Conservation (phyloP, 495 filamentous ascomycete genomes). For the Penicillium fimorum region DNA sequence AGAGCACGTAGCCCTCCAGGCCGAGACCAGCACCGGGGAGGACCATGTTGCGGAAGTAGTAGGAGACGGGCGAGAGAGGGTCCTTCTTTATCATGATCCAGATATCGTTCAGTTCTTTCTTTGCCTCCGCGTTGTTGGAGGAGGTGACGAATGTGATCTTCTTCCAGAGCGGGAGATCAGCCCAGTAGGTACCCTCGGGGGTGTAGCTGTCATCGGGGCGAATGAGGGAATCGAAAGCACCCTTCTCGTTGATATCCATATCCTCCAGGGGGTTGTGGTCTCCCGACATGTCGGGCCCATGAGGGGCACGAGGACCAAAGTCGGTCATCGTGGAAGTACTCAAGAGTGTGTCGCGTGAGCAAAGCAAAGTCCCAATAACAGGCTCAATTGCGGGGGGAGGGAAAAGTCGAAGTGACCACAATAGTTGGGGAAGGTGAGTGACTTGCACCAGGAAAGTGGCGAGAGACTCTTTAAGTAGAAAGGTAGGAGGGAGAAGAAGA, state of each 20-base stretch:
- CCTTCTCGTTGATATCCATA: slow-evolving; percentile 62
- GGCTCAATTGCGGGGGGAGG: slow-evolving; percentile 1
- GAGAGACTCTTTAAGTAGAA: slow-evolving; percentile 22
- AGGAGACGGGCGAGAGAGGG: slow-evolving; percentile 73
- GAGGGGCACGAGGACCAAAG: slow-evolving; percentile 54
- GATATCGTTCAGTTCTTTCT: slow-evolving; percentile 61
- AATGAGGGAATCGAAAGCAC: slow-evolving; percentile 70
- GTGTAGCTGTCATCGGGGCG: slow-evolving; percentile 83
- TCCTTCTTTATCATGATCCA: slow-evolving; percentile 77
- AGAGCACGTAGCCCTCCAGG: slow-evolving; percentile 88
- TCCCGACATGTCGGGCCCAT: slow-evolving; percentile 55
- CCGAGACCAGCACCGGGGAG: slow-evolving; percentile 84
- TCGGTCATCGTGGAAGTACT: slow-evolving; percentile 39
- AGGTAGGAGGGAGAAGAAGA: background rate
- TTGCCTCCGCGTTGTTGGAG: slow-evolving; percentile 63
- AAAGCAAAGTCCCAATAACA: background rate
- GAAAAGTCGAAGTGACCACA: slow-evolving; percentile 5
- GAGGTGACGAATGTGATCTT: slow-evolving; percentile 69
- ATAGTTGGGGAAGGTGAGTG: background rate
- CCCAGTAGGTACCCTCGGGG: slow-evolving; percentile 81
- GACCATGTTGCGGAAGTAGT: slow-evolving; percentile 83
- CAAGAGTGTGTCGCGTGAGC: slow-evolving; percentile 13
- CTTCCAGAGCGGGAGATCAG: slow-evolving; percentile 67
- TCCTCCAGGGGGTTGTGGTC: slow-evolving; percentile 51
- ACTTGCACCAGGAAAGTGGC: slow-evolving; percentile 19